Evolutionary conservation across 169 alveolate genomes (phyloP).

Genomic region (Plasmodium cynomolgi): DNA sequence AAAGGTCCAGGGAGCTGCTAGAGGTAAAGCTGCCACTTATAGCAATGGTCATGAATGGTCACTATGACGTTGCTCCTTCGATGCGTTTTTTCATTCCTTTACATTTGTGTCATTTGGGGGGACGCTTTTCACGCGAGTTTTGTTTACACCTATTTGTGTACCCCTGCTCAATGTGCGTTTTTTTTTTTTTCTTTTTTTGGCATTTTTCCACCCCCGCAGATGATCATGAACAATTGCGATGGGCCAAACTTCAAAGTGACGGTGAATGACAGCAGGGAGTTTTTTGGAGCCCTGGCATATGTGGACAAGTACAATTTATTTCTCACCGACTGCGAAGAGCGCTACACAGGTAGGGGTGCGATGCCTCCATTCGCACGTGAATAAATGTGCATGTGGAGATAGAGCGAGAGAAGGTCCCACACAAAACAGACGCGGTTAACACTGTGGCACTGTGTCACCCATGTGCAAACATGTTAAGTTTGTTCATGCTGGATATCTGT

Average conservation of each 20-base stretch:
- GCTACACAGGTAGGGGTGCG: constrained; percentile 30
- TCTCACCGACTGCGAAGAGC: constrained; percentile 56
- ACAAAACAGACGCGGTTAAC: background rate
- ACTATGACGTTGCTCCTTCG: background rate
- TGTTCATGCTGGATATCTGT: background rate
- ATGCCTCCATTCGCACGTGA: background rate
- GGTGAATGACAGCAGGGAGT: constrained; percentile 57
- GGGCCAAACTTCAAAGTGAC: constrained; percentile 24
- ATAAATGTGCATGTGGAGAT: background rate
- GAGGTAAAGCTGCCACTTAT: constrained; percentile 13
- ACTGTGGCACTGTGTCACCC: background rate
- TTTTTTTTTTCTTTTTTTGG: background rate
- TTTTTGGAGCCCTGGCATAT: constrained; percentile 51
- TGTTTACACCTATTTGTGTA: constrained; percentile 5
- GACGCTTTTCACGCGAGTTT: background rate
- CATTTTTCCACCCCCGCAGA: background rate
- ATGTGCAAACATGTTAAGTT: background rate
- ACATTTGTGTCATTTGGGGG: background rate
- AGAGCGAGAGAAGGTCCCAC: background rate
- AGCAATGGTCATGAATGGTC: background rate
- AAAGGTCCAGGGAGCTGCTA: constrained; percentile 27
- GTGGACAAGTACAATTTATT: constrained; percentile 49
- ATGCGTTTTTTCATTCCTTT: background rate
- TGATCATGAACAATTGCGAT: constrained; percentile 29
- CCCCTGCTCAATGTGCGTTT: background rate